A percentile compares a stretch with the other conserved stretches of the same genome.
These are phyloP conservation scores for Eucalyptus paniculata DNA, from an alignment of 345 rosid species.

Conservation along the genomic window DNA sequence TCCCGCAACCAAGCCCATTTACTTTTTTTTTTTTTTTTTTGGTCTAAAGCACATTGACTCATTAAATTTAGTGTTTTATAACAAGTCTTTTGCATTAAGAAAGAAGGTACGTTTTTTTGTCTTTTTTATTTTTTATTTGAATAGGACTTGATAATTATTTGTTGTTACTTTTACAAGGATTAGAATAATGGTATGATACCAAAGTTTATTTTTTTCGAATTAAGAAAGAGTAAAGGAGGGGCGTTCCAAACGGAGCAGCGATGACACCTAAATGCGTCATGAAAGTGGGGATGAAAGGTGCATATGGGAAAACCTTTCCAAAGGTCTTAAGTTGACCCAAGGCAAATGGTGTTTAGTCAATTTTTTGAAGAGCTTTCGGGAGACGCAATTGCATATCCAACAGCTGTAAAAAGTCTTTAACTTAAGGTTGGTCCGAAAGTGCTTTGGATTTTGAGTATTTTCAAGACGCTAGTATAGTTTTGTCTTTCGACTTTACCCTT, in stretches of 20 bases:
- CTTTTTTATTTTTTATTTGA: neutral
- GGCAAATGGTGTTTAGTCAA: neutral
- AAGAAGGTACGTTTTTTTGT: neutral
- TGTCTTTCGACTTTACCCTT: neutral
- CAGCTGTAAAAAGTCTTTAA: neutral
- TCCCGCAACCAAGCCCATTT: neutral
- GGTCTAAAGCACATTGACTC: neutral
- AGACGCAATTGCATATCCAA: neutral
- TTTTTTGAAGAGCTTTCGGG: neutral
- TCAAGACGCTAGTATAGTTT: neutral
- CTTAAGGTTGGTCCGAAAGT: accelerated
- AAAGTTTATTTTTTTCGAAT: neutral
- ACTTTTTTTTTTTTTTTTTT: neutral
- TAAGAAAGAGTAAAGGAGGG: neutral
- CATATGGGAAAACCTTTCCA: neutral
- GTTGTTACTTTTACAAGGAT: neutral
- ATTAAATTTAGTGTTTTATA: neutral
- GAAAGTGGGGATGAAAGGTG: neutral
- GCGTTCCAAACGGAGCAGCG: neutral
- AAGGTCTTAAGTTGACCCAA: neutral
- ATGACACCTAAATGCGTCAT: neutral
- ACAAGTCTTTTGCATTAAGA: neutral
- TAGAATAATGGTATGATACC: neutral
- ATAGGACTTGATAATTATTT: neutral
- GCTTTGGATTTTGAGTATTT: neutral